Evolutionary conservation across 768 basidiomycete species (phyloP), one percentile per base, ranked within the genome.

Genomic region (Macrolepiota fuliginosa): DNA sequence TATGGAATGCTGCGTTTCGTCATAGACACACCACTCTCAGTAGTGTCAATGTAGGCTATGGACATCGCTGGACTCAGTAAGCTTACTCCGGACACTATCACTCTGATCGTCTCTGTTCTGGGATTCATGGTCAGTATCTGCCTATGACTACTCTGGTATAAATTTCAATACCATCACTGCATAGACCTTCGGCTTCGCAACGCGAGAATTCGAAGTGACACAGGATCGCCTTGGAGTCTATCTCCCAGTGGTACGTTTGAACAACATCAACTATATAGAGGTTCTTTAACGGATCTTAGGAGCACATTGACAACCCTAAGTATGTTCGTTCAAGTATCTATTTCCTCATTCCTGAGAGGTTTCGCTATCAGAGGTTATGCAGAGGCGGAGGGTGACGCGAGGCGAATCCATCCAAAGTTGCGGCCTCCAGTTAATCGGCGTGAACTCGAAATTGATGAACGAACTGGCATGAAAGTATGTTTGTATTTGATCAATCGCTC

Each of bases 241-340:
- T 71, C 80, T 90, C 1, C 89, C 89, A 3, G 84, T 86, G 10
- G 85, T 83, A 69, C 64, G 80, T 74, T 15, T 59, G 42, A n/a
- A 51, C 13, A 50, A 9, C 29, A 39, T 61, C 3, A n/a, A 29
- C 37, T 4, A n/a, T 35, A 17, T 39, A 10, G 35, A 65, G 37
- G 57, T 54, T 60, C 40, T 40, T 15, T 49, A 25, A 9, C 22
- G n/a, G 35, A 59, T 13, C 24, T 24, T 64, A 82, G 79, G 86
- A 90, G 76, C 90, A 91, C 67, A 90, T 91, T 65, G 89, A 92
- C 69, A 91, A 91, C 65, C 90, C 90, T 1, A 89, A 87, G 83
- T 83, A 66, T 53, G 75, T 51, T 10, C 7, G 15, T 39, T 36
- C 54, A 37, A 15, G 3, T 3, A 19, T 32, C 15, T 49, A 13